Percentiles rank a stretch among this genome's conserved stretches.
phyloP scores from a whole-genome alignment of 2,329 filamentous ascomycete genomes.

The Cercospora citrullina region DNA sequence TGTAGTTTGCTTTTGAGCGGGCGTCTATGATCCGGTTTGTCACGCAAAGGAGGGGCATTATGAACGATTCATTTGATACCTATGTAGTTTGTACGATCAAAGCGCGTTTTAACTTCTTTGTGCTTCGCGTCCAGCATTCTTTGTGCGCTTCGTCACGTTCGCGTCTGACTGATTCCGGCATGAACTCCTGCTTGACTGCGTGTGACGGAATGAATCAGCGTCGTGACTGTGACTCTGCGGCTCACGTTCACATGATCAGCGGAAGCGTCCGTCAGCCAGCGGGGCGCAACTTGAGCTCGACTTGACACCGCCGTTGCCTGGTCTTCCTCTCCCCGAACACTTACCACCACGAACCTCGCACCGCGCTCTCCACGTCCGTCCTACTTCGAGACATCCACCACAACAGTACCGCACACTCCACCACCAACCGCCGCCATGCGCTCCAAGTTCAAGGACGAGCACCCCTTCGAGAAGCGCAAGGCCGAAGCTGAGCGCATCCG shows the following conservation, averaged over 20 bases:
- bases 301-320: conserved; percentile 1
- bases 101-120: not conserved
- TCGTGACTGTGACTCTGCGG: conserved; percentile 4
- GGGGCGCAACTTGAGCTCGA: conserved; percentile 2
- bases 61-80: not conserved
- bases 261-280: not conserved
- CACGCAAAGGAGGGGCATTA: conserved; percentile 8
- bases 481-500: conserved; percentile 98
- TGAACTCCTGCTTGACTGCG: not conserved
- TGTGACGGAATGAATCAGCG: conserved; percentile 2
- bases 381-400: not conserved
- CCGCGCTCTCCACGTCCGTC: conserved; percentile 6
- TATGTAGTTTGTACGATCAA: not conserved
- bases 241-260: conserved; percentile 2
- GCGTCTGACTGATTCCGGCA: not conserved
- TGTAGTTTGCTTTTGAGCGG: conserved; percentile 18
- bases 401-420: conserved; percentile 13
- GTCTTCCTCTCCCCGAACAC: not conserved
- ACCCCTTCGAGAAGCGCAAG: conserved; percentile 99
- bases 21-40: conserved; percentile 11
- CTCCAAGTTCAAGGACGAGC: conserved; percentile 99
- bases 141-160: not conserved
- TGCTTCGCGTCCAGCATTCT: not conserved
- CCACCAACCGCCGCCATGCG: conserved; percentile 67
- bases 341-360: conserved; percentile 21